A percentile compares a stretch with the other conserved stretches of the same genome.
These are phyloP conservation scores for Plasmodium gallinaceum DNA, from an alignment of 169 alveolate species.

Conservation along the genomic window DNA sequence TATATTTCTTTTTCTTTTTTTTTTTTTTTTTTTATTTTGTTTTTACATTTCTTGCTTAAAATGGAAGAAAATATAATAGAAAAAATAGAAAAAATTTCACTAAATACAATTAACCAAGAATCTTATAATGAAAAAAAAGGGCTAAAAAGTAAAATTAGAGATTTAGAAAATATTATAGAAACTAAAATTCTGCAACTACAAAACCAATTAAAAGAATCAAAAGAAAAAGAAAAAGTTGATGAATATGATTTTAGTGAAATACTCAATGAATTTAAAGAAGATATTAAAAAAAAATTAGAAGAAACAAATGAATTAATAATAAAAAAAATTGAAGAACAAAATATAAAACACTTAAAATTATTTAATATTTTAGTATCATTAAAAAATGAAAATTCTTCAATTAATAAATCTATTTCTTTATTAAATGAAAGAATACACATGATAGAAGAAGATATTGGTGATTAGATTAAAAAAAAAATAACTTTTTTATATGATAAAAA, in stretches of 20 bases:
- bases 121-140: slow-evolving; percentile 23
- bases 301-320: slow-evolving; percentile 9
- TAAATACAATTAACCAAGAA: background rate
- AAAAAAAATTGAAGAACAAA: slow-evolving; percentile 53
- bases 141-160: slow-evolving; percentile 19
- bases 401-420: slow-evolving; percentile 33
- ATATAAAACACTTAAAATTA: slow-evolving; percentile 29
- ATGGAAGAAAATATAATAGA: background rate
- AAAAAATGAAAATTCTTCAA: slow-evolving; percentile 28
- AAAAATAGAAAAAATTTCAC: slow-evolving; percentile 4
- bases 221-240: slow-evolving; percentile 15
- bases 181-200: slow-evolving; percentile 15
- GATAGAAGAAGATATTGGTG: slow-evolving; percentile 51
- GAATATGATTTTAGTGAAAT: slow-evolving; percentile 22
- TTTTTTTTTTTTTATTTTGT: too few relatives aligned
- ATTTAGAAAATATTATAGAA: slow-evolving; percentile 25
- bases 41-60: background rate
- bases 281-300: slow-evolving; percentile 16
- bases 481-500: too few relatives aligned
- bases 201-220: slow-evolving; percentile 15
- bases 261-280: slow-evolving; percentile 42
- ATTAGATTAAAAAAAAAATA: slow-evolving; percentile 10
- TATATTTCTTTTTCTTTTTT: too few relatives aligned
- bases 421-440: slow-evolving; percentile 45
- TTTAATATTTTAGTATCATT: slow-evolving; percentile 44